Evolutionary conservation across 345 rosid species (phyloP).

Genomic region (Noccaea caerulescens): DNA sequence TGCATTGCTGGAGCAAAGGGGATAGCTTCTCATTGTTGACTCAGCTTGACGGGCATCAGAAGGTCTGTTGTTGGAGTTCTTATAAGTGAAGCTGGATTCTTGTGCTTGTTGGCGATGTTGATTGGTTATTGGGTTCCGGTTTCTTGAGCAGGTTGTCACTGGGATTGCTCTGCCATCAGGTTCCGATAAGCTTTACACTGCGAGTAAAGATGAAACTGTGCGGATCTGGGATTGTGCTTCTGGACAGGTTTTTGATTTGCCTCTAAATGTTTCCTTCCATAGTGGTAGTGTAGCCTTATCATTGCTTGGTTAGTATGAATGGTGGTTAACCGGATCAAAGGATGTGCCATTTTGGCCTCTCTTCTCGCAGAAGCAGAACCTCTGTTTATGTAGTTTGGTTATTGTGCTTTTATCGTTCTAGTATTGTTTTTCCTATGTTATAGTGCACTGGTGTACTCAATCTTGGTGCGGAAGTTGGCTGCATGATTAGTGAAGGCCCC

Average conservation of each 20-base stretch:
- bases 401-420: background rate
- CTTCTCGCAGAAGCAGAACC: background rate
- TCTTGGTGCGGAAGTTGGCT: constrained; percentile 88
- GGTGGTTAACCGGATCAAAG: background rate
- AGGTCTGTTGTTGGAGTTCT: constrained; percentile 44
- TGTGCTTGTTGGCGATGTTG: constrained; percentile 23
- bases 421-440: constrained; percentile 9
- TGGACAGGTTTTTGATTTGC: constrained; percentile 71
- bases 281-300: background rate
- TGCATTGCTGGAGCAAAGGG: constrained; percentile 90
- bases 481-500: constrained; percentile 97
- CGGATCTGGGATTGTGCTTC: constrained; percentile 91
- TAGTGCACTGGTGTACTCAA: constrained; percentile 70
- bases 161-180: constrained; percentile 89
- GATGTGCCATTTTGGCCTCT: constrained; percentile 9
- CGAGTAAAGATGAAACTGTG: constrained; percentile 79
- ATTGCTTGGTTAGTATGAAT: constrained; percentile 1
- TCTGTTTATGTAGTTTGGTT: background rate
- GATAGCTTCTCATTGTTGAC: constrained; percentile 70
- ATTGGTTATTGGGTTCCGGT: background rate
- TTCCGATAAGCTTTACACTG: constrained; percentile 85
- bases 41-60: constrained; percentile 87
- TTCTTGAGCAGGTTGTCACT: constrained; percentile 63
- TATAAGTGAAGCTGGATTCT: background rate
- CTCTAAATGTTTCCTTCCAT: background rate